These are phyloP conservation scores for Sphaceloma murrayae DNA, from an alignment of 2,329 filamentous ascomycete species.

Conservation along the genomic window DNA sequence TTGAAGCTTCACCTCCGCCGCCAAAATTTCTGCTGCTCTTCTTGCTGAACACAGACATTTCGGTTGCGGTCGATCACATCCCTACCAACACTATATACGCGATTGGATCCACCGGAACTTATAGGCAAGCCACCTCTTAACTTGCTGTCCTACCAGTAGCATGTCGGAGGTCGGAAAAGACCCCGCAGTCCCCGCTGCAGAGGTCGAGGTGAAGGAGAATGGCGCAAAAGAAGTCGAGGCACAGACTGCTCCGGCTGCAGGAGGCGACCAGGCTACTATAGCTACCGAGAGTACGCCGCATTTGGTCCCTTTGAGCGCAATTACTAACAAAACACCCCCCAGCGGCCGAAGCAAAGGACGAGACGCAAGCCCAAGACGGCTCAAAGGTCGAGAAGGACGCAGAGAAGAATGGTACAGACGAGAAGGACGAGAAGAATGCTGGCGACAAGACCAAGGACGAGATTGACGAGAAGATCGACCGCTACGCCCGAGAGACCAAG, in stretches of 20 bases:
- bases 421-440: slow-evolving; percentile 18
- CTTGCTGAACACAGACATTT: no score
- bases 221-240: background rate
- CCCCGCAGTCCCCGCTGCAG: slow-evolving; percentile 17
- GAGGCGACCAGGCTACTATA: slow-evolving; percentile 3
- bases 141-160: no score
- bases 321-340: slow-evolving; percentile 13
- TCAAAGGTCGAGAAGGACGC: no score
- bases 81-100: no score
- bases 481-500: slow-evolving; percentile 18
- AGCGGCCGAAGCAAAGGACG: slow-evolving; percentile 18
- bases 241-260: background rate
- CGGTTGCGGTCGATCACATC: no score
- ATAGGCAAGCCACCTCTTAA: no score
- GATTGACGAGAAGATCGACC: slow-evolving; percentile 19
- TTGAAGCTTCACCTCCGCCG: slow-evolving; percentile 3
- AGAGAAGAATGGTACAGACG: slow-evolving; percentile 18
- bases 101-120: no score
- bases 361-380: no score
- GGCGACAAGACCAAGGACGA: slow-evolving; percentile 20
- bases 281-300: slow-evolving; percentile 19
- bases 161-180: slow-evolving; percentile 19
- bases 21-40: slow-evolving; percentile 13
- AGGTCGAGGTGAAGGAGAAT: slow-evolving; percentile 15
- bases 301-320: slow-evolving; percentile 16